Evolutionary conservation across 2,329 filamentous ascomycete genomes (phyloP).

Genomic region (Fusarium protoensiforme): DNA sequence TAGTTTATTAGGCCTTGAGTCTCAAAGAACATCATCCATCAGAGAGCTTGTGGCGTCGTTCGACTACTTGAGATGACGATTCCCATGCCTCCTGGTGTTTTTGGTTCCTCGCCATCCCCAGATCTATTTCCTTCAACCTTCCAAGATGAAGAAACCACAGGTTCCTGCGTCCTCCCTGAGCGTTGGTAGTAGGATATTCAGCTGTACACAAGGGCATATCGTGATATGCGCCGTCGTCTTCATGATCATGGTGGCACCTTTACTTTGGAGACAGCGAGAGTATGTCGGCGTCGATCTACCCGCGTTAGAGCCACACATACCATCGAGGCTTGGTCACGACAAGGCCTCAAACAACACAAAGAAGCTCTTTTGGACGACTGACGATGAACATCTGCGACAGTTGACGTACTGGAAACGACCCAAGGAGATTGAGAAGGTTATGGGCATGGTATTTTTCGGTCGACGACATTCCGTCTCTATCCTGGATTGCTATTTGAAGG

Average conservation of each 20-base stretch:
- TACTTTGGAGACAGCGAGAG: slow-evolving; percentile 31
- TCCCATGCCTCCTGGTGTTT: neutral
- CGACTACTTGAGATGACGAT: slow-evolving; percentile 18
- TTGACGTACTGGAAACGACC: slow-evolving; percentile 35
- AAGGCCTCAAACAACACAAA: neutral
- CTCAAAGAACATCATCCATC: neutral
- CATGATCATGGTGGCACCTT: slow-evolving; percentile 31
- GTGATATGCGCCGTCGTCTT: slow-evolving; percentile 26
- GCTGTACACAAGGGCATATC: slow-evolving; percentile 26
- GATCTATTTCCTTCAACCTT: neutral
- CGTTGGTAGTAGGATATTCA: neutral
- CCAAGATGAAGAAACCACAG: slow-evolving; percentile 24
- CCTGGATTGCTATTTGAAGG: slow-evolving; percentile 59
- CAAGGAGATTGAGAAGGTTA: slow-evolving; percentile 46
- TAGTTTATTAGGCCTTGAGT: neutral
- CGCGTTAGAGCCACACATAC: slow-evolving; percentile 11
- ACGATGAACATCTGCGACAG: slow-evolving; percentile 28
- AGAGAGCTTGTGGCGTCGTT: neutral
- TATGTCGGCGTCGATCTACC: slow-evolving; percentile 21
- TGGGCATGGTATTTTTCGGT: slow-evolving; percentile 60
- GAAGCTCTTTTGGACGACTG: slow-evolving; percentile 39
- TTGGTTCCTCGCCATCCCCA: neutral
- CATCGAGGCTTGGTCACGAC: neutral
- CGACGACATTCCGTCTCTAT: slow-evolving; percentile 56
- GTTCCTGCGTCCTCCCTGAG: neutral